Evolutionary conservation across 1,284 basidiomycete genomes (phyloP).

Genomic region (Mycena sp.): DNA sequence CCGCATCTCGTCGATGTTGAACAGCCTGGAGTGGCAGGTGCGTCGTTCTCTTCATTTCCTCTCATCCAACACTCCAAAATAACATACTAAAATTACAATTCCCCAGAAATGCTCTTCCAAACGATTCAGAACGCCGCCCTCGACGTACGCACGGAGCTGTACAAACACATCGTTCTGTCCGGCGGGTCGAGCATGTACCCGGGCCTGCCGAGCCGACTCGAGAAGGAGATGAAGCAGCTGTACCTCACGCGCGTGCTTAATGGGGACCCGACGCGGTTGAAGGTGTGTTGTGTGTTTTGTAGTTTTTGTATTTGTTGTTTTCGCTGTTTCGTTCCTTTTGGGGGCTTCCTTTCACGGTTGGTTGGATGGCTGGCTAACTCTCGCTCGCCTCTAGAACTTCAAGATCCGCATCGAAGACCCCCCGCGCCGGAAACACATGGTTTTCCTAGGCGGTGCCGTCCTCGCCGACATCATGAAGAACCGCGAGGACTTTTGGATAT

Average conservation of each 20-base stretch:
- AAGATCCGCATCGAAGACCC: constrained; percentile 99
- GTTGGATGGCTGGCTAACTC: too few species aligned
- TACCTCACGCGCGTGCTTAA: constrained; percentile 91
- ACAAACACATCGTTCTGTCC: constrained; percentile 98
- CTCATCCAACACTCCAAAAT: not conserved
- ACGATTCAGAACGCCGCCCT: constrained; percentile 95
- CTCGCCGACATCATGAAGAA: constrained; percentile 98
- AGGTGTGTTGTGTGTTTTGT: constrained; percentile 65
- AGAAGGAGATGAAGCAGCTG: constrained; percentile 99
- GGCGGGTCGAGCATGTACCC: constrained; percentile 99
- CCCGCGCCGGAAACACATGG: constrained; percentile 98
- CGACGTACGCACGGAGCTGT: constrained; percentile 91
- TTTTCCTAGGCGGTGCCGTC: constrained; percentile 97
- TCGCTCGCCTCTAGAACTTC: constrained; percentile 81
- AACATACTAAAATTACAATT: not conserved
- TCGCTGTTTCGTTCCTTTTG: too few species aligned
- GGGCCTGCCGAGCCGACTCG: constrained; percentile 93
- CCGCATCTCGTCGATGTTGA: constrained; percentile 98
- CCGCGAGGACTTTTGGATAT: constrained; percentile 95
- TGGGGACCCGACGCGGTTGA: constrained; percentile 88
- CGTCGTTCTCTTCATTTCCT: constrained; percentile 36
- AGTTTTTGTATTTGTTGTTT: not conserved
- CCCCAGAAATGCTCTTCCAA: constrained; percentile 92
- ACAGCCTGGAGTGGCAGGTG: constrained; percentile 95
- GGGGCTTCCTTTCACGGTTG: too few species aligned